These are phyloP conservation scores for Oldenlandia corymbosa DNA, from an alignment of 257 asterid genomes.

Conservation along the genomic window DNA sequence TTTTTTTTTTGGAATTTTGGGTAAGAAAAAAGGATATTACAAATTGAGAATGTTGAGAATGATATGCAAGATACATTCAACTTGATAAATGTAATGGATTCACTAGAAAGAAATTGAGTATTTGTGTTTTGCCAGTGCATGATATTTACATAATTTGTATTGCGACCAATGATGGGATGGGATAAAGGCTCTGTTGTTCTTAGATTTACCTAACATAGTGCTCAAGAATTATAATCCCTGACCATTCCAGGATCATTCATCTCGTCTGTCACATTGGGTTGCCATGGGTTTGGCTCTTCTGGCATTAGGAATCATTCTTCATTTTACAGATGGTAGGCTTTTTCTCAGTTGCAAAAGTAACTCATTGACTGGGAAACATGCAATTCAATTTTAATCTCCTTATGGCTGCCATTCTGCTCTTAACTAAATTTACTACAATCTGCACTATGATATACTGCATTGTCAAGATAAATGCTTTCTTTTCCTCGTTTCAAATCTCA, in stretches of 20 bases:
- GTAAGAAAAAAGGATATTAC: too few species aligned
- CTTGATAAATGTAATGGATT: too few species aligned
- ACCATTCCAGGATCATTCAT: conserved; percentile 44
- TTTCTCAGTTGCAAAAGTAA: not conserved
- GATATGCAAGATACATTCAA: too few species aligned
- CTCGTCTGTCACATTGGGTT: conserved; percentile 61
- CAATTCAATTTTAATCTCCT: too few species aligned
- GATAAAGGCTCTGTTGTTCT: too few species aligned
- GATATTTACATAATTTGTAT: too few species aligned
- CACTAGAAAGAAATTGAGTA: too few species aligned
- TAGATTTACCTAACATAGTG: not conserved
- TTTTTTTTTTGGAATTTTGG: not conserved
- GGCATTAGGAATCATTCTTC: conserved; percentile 49
- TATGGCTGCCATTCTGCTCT: not conserved
- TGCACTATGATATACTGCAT: not conserved
- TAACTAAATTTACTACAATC: not conserved
- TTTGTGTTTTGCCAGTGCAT: too few species aligned
- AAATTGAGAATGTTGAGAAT: too few species aligned
- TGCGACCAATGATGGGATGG: too few species aligned
- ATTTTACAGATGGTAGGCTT: conserved; percentile 52
- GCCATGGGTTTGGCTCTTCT: conserved; percentile 50
- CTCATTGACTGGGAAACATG: too few species aligned
- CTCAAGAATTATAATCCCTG: not conserved
- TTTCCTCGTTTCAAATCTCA: not conserved
- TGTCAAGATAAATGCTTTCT: not conserved